These are phyloP conservation scores for Eutrema yunnanense DNA, from an alignment of 345 rosid species.

Conservation along the genomic window DNA sequence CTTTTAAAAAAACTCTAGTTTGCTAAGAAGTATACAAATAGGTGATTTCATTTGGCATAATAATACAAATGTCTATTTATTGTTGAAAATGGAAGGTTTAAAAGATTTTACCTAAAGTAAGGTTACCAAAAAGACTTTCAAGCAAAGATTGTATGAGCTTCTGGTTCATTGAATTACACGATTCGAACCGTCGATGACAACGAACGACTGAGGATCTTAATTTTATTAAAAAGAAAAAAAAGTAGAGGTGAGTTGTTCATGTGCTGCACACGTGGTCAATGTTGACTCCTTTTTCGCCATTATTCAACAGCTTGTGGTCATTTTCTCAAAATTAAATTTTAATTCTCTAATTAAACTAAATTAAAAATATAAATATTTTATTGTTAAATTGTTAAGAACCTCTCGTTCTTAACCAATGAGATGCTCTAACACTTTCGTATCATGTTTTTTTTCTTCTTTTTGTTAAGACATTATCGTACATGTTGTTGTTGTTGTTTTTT, in stretches of 20 bases:
- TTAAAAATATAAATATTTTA: too few species aligned
- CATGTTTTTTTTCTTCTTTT: too few species aligned
- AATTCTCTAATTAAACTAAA: too few species aligned
- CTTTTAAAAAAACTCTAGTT: background rate
- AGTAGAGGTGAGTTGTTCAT: background rate
- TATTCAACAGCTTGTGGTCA: conserved; percentile 1
- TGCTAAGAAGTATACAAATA: background rate
- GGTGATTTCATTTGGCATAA: background rate
- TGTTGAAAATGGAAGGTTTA: background rate
- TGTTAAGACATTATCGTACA: background rate
- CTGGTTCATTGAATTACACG: conserved; percentile 11
- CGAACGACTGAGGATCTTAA: background rate
- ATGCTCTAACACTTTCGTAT: background rate
- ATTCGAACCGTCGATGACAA: conserved; percentile 21
- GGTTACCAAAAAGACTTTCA: conserved; percentile 5
- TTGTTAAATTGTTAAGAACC: too few species aligned
- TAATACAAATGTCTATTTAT: background rate
- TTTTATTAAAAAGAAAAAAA: background rate
- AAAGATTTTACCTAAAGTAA: background rate
- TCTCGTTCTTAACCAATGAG: too few species aligned
- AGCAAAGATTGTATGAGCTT: background rate
- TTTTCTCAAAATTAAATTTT: too few species aligned
- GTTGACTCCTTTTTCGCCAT: conserved; percentile 13
- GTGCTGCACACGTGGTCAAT: conserved; percentile 25
- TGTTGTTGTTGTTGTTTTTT: too few species aligned